Evolutionary conservation across 2,329 filamentous ascomycete genomes (phyloP), one percentile per base, ranked within the genome.

Genomic region (Neofusicoccum parvum): DNA sequence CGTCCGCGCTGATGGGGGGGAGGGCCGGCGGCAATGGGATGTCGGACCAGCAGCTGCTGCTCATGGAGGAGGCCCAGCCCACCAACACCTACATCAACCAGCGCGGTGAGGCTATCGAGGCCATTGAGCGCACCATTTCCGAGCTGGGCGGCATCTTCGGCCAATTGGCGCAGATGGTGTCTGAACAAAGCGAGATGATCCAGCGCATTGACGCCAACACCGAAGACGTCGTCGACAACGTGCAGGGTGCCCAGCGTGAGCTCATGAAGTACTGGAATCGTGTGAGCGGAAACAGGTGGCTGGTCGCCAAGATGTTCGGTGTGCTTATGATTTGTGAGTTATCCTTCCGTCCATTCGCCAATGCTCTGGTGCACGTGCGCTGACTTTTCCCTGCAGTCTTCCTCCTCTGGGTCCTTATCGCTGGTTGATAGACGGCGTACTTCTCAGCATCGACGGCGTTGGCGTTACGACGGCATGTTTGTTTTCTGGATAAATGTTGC

Each of bases 121-220:
- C 93, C 4, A 99, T 99, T 67, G 95, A 99, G 78, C 89, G 92
- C 71, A 99, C 95, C 1, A 99, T 99, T 71, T 88, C 87, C 68
- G 95, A 99, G 76, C 84, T 99, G 1, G 95, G 95, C 34, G 85
- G 90, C 14, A 97, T 97, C 68, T 98, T 98, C 76, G 92, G 93
- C 9, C 94, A 99, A 78, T 82, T 99, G 58, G 94, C 95, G 41
- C 89, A 92, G 70, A 98, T 99, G 95, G 95, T 99, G 36, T 92
- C 91, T 64, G 94, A 99, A 78, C 95, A 99, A 80, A 92, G 92
- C 68, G 95, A 97, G 79, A 96, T 97, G 90, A 96, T 99, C 70
- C 92, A 98, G 79, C 86, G 94, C 58, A 97, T 97, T 74, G 94
- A 98, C 73, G 94, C 94, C 69, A 97, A 98, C 78, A 97, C 94